Base-by-base conservation (phyloP, 164 flowering plant genomes). In the Magnolia officinalis region DNA sequence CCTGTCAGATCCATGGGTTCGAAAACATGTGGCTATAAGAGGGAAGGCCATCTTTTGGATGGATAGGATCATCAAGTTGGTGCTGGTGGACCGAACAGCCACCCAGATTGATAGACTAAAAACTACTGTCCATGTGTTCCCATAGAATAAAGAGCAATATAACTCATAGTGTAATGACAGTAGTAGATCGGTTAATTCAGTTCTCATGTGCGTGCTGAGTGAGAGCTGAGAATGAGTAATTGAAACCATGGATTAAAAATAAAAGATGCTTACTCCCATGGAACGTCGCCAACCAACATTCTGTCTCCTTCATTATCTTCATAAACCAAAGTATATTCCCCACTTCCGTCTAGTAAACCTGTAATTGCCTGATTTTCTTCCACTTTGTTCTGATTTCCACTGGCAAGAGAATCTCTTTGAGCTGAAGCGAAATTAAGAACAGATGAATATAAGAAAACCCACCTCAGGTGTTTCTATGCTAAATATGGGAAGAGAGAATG, bases 271-370 rank as follows among this genome's bases (percentile, higher is more conserved):
- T 74, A 78, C 80, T 37, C 73, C 80, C 80, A 78, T n/a, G 80
- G 80, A 73, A 78, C 80, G 73, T 78, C 80, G 18, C 80, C 80
- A 73, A 78, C 80, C 73, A 78, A 50, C 80, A 78, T 78, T 67
- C 59, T 67, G 58, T 78, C 80, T 10, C 80, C 80, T 59, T 78
- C 80, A 59, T 74, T 68, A 59, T 78, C 80, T 69, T 78, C 76
- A 74, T 78, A 78, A 73, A 73, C 97, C 63, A 96, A 86, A 14
- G 97, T 94, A 85, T 92, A 96, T 86, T 94, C 98, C 49, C 99
- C 97, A 75, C 85, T 89, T 23, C 99, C 93, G 63, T 90, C 97
- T 79, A 94, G 82, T 67, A 92, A 77, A 26, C 92, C 97, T 1
- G 90, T 88, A 50, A 94, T 89, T 8, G 85, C 79, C 74, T 79